Evolutionary conservation across 164 flowering plant species (phyloP), one percentile per base, ranked within the genome.

Genomic region (Sextonia rubra): DNA sequence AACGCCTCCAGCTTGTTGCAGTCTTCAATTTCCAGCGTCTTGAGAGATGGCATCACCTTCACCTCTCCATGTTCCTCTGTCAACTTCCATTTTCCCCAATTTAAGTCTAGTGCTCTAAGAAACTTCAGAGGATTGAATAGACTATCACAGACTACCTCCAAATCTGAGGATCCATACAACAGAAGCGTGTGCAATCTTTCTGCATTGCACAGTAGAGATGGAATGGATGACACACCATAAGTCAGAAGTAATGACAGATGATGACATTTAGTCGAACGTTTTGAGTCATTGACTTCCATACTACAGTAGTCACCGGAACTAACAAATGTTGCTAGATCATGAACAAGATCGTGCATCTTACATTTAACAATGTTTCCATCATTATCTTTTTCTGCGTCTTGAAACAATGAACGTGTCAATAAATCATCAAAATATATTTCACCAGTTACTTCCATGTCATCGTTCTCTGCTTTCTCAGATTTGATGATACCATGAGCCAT

Each of bases 101-200:
- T 64, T 48, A 69, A n/a, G 64, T 75, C 73, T 49, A 75, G 22
- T 22, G 65, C 77, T 8, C 77, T 68, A 27, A 75, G 65, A n/a
- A 14, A 49, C 14, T 0, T 70, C 3, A 74, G 29, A 12, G n/a
- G 27, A 1, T 14, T 48, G 61, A 74, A 68, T 2, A 24, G 7
- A 23, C 3, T 24, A 62, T 25, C 18, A 25, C 29, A 11, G 5
- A 62, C 17, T 24, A 1, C 18, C 11, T 1, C 3, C 9, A 62
- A 23, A 1, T 2, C 0, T 25, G 65, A 62, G 0, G 2, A 2
- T 2, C 27, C 20, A 62, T 23, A 0, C 3, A 62, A 23, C 8
- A 62, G 0, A 29, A 62, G 65, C 0, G 65, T 62, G 14, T 15
- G 26, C 65, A 62, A 1, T 0, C 12, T 2, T 12, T 3, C 22